Evolutionary conservation across 202 grass and related monocot species (phyloP).

Genomic region (Zoysia matrella): DNA sequence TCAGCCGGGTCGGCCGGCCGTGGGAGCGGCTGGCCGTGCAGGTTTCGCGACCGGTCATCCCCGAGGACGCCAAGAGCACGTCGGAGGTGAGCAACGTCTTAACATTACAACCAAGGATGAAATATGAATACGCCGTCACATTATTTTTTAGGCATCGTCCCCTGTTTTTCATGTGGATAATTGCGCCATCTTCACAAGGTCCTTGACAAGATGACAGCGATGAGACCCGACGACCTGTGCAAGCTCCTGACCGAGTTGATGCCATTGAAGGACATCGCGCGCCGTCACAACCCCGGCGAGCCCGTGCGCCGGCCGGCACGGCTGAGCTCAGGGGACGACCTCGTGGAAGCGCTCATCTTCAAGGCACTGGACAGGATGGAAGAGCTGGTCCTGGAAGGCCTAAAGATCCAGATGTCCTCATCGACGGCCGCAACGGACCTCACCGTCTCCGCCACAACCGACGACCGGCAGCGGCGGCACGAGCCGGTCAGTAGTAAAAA

Average conservation of each 20-base stretch:
- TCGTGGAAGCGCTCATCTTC: conserved; percentile 54
- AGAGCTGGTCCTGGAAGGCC: conserved; percentile 52
- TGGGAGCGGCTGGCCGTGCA: conserved; percentile 67
- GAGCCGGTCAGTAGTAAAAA: conserved; percentile 15
- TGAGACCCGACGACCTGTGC: conserved; percentile 43
- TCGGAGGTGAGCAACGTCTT: conserved; percentile 41
- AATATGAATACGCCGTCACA: no score
- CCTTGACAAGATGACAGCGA: conserved; percentile 53
- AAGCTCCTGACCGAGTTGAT: conserved; percentile 43
- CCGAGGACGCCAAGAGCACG: conserved; percentile 43
- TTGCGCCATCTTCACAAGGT: conserved; percentile 36
- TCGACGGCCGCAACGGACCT: background rate
- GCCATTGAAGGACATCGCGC: conserved; percentile 58
- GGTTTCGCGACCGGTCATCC: conserved; percentile 49
- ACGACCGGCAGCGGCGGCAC: background rate
- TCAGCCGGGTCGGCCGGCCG: conserved; percentile 43
- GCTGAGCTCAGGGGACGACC: conserved; percentile 37
- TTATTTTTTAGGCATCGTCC: background rate
- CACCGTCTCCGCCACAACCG: no score
- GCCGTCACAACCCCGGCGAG: conserved; percentile 15
- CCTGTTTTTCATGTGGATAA: background rate
- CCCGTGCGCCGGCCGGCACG: conserved; percentile 12
- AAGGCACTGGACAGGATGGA: conserved; percentile 54
- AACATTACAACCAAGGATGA: background rate
- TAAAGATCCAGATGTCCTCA: conserved; percentile 62